Percentiles rank a stretch among this genome's conserved stretches.
These are phyloP conservation scores for Penicillium corylophilum DNA, from an alignment of 2,329 filamentous ascomycete genomes.

Conservation along the genomic window DNA sequence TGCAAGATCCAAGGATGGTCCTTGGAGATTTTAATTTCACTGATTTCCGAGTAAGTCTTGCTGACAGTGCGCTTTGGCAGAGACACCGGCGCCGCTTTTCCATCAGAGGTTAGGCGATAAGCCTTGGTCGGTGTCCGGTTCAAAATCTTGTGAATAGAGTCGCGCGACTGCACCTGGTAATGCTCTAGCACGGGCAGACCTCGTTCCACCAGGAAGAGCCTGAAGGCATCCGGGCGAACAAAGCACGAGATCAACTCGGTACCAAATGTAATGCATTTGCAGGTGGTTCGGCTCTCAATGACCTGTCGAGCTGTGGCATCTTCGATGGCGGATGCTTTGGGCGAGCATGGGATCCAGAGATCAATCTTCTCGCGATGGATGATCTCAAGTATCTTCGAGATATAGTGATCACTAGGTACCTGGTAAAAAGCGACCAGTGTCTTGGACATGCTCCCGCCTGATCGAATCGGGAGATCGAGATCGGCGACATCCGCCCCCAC, in stretches of 20 bases:
- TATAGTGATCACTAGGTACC: constrained; percentile 53
- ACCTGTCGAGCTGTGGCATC: constrained; percentile 65
- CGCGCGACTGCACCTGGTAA: constrained; percentile 53
- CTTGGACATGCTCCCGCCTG: constrained; percentile 59
- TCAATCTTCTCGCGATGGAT: constrained; percentile 62
- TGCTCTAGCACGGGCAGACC: constrained; percentile 57
- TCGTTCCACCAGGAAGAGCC: constrained; percentile 55
- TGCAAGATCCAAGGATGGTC: constrained; percentile 65
- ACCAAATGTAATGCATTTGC: constrained; percentile 65
- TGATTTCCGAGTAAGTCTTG: constrained; percentile 57
- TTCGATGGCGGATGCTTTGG: constrained; percentile 63
- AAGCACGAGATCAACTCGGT: constrained; percentile 56
- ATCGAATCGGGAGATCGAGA: constrained; percentile 43
- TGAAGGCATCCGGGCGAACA: constrained; percentile 66
- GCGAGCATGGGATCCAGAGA: constrained; percentile 72
- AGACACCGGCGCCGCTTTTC: constrained; percentile 57
- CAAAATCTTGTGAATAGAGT: constrained; percentile 56
- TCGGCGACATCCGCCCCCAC: constrained; percentile 67
- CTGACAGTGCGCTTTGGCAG: constrained; percentile 56
- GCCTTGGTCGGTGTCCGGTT: constrained; percentile 43
- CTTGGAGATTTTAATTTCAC: constrained; percentile 55
- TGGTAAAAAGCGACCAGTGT: constrained; percentile 58
- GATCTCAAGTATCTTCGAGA: constrained; percentile 57
- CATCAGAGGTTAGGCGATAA: constrained; percentile 45
- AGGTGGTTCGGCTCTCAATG: constrained; percentile 58